These are phyloP conservation scores for Vigna angularis DNA, from an alignment of 306 rosid genomes.

Conservation along the genomic window DNA sequence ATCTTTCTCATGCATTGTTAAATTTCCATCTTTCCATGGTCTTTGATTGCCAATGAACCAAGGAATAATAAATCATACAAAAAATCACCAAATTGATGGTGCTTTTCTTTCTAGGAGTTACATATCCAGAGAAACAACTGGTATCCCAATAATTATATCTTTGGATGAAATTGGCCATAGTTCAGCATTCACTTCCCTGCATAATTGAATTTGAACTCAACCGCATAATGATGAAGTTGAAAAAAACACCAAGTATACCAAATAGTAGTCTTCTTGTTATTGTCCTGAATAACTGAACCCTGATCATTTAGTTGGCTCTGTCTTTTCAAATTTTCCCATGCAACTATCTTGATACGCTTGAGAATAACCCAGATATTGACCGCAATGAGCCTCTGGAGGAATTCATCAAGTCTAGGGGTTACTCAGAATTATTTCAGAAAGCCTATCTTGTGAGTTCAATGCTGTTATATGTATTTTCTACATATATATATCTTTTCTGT, in stretches of 20 bases:
- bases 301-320: slow-evolving; percentile 9
- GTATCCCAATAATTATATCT: neutral
- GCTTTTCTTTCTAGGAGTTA: slow-evolving; percentile 1
- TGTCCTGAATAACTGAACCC: slow-evolving; percentile 10
- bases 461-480: neutral
- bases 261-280: neutral
- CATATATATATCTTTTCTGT: neutral
- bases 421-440: slow-evolving; percentile 80
- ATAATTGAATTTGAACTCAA: slow-evolving; percentile 11
- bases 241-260: neutral
- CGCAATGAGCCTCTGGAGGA: slow-evolving; percentile 78
- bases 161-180: neutral
- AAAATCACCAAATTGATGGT: slow-evolving; percentile 2
- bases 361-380: slow-evolving; percentile 73
- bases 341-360: slow-evolving; percentile 81
- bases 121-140: neutral
- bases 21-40: neutral
- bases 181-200: neutral
- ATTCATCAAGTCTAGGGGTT: slow-evolving; percentile 70
- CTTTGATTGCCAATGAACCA: neutral
- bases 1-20: no score
- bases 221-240: neutral
- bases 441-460: slow-evolving; percentile 78
- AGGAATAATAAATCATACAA: neutral
- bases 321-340: slow-evolving; percentile 16